phyloP scores from a whole-genome alignment of 108 stramenopile species.

The Chaetoceros muelleri region DNA sequence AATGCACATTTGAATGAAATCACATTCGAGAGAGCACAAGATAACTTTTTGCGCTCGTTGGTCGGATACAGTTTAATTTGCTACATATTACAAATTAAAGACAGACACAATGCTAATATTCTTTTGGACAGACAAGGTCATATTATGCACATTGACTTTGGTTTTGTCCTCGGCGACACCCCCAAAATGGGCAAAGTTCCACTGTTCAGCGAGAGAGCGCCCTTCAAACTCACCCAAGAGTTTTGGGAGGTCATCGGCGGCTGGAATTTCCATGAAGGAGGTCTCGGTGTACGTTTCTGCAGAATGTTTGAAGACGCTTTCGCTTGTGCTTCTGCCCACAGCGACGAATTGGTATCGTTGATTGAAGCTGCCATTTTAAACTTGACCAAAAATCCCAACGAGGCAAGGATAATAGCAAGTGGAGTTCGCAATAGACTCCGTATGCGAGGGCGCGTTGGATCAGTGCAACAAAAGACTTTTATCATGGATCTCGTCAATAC shows the following conservation, averaged over 20 bases:
- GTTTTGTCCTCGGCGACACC: constrained; percentile 90
- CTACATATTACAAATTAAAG: constrained; percentile 95
- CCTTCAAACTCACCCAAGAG: constrained; percentile 87
- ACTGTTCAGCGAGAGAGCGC: constrained; percentile 80
- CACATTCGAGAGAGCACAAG: constrained; percentile 69
- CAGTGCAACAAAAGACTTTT: constrained; percentile 60
- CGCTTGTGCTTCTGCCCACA: constrained; percentile 54
- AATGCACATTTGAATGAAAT: constrained; percentile 11
- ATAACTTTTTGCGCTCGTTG: constrained; percentile 79
- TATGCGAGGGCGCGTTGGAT: constrained; percentile 57
- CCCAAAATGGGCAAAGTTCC: constrained; percentile 89
- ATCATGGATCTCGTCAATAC: constrained; percentile 77
- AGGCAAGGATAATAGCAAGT: constrained; percentile 46
- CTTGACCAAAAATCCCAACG: constrained; percentile 46
- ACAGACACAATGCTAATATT: constrained; percentile 97
- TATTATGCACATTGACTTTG: constrained; percentile 93
- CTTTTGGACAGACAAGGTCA: constrained; percentile 70
- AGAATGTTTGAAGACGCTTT: constrained; percentile 83
- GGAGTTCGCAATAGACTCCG: constrained; percentile 55
- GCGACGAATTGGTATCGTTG: constrained; percentile 67
- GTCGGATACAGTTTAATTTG: constrained; percentile 89
- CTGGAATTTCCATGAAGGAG: constrained; percentile 59
- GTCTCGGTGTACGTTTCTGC: constrained; percentile 65
- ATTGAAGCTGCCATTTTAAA: constrained; percentile 73
- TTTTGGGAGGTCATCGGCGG: constrained; percentile 95